Evolutionary conservation across 2,329 filamentous ascomycete genomes (phyloP), one percentile per base, ranked within the genome.

Genomic region (Paracoccidioides lutzii): DNA sequence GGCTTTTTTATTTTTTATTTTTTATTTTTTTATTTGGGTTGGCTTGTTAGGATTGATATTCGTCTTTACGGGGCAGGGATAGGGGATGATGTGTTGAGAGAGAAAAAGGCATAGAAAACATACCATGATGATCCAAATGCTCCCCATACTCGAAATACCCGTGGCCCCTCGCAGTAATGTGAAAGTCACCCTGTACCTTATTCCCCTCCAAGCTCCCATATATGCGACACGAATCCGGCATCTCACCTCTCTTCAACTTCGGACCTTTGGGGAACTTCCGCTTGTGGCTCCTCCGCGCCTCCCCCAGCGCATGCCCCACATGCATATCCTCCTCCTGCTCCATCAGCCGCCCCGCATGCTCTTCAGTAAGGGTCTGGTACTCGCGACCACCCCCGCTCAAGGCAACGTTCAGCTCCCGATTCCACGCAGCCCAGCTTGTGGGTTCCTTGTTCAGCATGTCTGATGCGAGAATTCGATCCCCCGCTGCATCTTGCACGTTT

Each of bases 111-210:
- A 43, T n/a, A 14, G 14, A 46, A 53, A 41, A 76, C 83, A 72
- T 78, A 93, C 89, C 71, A 43, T 69, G 76, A 70, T 97, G 91
- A 65, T 95, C 87, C 61, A 97, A 74, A 75, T 97, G 90, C 59
- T 78, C 76, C 42, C 84, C 87, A 61, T 82, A 78, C 67, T 90
- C 89, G 71, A 82, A 81, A 71, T 98, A 98, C n/a, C 93, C 93
- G 70, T 97, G 91, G 0, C 93, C 93, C 59, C 90, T 76, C 3
- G 93, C 93, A 1, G 93, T 98, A 66, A 98, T 93, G 69, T 98
- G 93, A 68, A 98, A 97, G 70, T 98, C 91, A 3, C 91, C 93
- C 72, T 96, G 91, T 46, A 98, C 93, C 74, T 94, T 95, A 72
- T 98, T 98, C 62, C 94, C 80, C 62, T 95, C 87, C 69, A 98